Evolutionary conservation across 148 eudicot genomes (phyloP), one percentile per base, ranked within the genome.

Genomic region (Vaccinium myrtillus): DNA sequence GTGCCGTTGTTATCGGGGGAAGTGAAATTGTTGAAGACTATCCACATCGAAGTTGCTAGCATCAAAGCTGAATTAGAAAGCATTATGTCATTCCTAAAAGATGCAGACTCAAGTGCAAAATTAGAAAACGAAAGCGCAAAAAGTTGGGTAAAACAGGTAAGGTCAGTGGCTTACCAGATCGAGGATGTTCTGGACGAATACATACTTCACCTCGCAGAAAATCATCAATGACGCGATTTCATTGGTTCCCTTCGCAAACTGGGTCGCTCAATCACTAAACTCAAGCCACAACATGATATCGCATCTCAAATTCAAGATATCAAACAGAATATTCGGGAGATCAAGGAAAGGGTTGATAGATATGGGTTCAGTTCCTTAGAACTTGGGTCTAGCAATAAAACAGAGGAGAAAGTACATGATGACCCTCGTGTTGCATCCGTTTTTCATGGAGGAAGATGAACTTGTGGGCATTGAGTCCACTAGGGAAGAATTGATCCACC

Each of bases 21-120:
- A 53, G 61, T 58, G 27, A 51, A 27, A 5, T 14, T 78, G 19
- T 78, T 78, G 80, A 0, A 21, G 39, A 53, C 27, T 14, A 39
- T 78, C 61, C 80, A 1, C 61, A 50, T 1, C 5, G 77, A 82
- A 25, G 69, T 82, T 48, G 59, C 15, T 4, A 15, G 7, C 16
- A 82, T 82, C 59, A 65, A 63, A 6, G 84, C 46, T 25, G 84
- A 82, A 25, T 70, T 82, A 2, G 77, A 82, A 76, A 39, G 63
- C 46, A 70, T 82, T 23, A 67, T 5, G 25, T n/a, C 63, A 9
- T 69, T 82, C 39, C 23, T 82, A 13, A 39, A 50, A 25, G 84
- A 56, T n/a, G 84, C 77, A 21, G 84, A 82, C 25, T 15, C 30
- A 1, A 69, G 23, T 3, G 59, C 46, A 27, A 43, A 82, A 49